phyloP scores from a whole-genome alignment of 2,329 filamentous ascomycete species.

The Mycosphaerella sp. region DNA sequence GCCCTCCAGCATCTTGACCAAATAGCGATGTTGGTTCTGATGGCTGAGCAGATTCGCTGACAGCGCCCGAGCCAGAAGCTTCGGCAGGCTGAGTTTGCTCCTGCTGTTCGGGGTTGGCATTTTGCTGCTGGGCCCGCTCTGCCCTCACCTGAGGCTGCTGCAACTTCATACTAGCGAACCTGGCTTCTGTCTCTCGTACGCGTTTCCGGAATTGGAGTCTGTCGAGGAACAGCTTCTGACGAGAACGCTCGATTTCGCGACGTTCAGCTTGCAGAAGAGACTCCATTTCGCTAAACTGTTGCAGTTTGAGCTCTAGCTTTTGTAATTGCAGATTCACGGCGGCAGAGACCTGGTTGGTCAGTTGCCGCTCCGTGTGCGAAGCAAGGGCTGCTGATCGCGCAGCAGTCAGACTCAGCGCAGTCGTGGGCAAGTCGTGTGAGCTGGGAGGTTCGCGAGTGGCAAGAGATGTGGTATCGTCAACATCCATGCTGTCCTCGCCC shows the following conservation, averaged over 20 bases:
- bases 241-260: conserved; percentile 81
- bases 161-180: conserved; percentile 26
- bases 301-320: conserved; percentile 91
- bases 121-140: conserved; percentile 4
- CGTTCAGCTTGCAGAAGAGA: conserved; percentile 84
- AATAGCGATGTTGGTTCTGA: conserved; percentile 5
- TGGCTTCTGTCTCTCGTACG: conserved; percentile 72
- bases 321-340: conserved; percentile 91
- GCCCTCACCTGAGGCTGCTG: conserved; percentile 12
- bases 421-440: conserved; percentile 50
- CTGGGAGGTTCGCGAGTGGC: conserved; percentile 44
- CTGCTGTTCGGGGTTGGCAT: neutral
- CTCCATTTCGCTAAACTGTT: conserved; percentile 96
- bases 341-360: conserved; percentile 86
- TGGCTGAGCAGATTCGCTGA: conserved; percentile 1
- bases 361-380: conserved; percentile 93
- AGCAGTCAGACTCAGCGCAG: conserved; percentile 79
- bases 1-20: conserved; percentile 3
- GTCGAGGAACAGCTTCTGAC: conserved; percentile 91
- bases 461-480: conserved; percentile 48
- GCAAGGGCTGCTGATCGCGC: conserved; percentile 81
- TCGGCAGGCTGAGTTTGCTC: conserved; percentile 3
- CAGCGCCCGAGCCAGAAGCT: neutral
- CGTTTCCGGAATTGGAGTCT: conserved; percentile 83
- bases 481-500: conserved; percentile 51